Evolutionary conservation across 257 asterid genomes (phyloP), one percentile per base, ranked within the genome.

Genomic region (Striga asiatica): DNA sequence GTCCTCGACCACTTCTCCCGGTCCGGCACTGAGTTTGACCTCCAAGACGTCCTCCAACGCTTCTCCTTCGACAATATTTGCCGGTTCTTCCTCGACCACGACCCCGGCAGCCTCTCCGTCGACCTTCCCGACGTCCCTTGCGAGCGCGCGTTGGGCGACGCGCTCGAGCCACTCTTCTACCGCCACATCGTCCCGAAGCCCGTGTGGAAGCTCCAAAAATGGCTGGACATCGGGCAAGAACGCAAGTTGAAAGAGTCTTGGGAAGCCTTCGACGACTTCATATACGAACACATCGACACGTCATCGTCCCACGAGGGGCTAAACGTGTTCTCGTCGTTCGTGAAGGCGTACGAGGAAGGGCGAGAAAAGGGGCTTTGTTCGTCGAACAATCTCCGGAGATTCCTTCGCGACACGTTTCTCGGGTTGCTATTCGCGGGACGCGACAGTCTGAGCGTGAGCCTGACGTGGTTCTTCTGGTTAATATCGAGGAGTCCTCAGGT

Each of bases 401-500:
- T 74, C 62, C 14, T 75, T 50, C 69, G 68, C 51, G 81, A 78
- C 57, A 51, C 71, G 0, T 34, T 65, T 7, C 6, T 71, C n/a
- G 77, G 43, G 23, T 52, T 80, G 25, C 53, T 76, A 56, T 21
- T 76, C 8, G 88, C 81, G 0, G 83, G 88, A 0, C 57, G 79
- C 14, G 83, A 80, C 61, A 80, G 83, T 29, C 57, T 75, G 2
- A 63, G 81, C 31, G 27, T 76, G 12, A 48, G 73, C 19, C 76
- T 80, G 1, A 59, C 77, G 0, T 80, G 88, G 83, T 56, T 76
- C 21, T 74, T 80, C 71, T 80, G 66, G 66, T 71, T 78, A 8
- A 8, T 78, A 2, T 63, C 81, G 0, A 14, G 17, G 0, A 64
- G 67, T 50, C 75, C 81, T 8, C 7, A 8, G 0, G 57, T 63